Evolutionary conservation across 495 filamentous ascomycete genomes (phyloP).

Genomic region (Cercophora newfieldiana): DNA sequence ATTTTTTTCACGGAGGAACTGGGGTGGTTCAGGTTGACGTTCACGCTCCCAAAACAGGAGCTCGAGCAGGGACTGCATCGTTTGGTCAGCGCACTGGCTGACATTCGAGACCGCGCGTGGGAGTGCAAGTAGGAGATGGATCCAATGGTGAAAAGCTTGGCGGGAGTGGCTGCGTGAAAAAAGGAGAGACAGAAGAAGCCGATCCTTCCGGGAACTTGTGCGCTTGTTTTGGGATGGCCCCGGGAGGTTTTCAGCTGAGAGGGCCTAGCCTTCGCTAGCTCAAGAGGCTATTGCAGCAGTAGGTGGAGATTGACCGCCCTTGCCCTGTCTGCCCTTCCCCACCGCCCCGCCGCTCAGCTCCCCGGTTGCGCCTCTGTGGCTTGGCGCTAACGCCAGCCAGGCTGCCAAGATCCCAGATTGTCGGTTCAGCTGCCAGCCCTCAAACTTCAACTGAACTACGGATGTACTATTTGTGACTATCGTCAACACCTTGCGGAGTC

Average conservation of each 20-base stretch:
- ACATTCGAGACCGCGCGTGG: not conserved
- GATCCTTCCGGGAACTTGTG: not conserved
- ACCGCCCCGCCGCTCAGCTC: no score
- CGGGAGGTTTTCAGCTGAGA: not conserved
- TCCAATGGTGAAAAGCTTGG: not conserved
- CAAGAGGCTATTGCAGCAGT: no score
- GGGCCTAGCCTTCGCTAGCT: not conserved
- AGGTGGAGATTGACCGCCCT: no score
- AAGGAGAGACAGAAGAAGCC: not conserved
- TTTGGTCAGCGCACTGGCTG: not conserved
- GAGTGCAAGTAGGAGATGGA: not conserved
- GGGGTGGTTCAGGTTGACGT: slow-evolving; percentile 57
- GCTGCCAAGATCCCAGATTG: not conserved
- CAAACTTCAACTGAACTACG: not conserved
- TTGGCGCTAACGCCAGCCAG: not conserved
- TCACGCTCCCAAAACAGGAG: slow-evolving; percentile 37
- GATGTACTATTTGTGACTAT: not conserved
- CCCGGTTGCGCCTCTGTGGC: not conserved
- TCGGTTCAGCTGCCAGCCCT: not conserved
- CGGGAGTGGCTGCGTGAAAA: not conserved
- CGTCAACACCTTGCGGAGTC: not conserved
- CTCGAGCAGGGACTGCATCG: slow-evolving; percentile 39
- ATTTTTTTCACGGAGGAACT: slow-evolving; percentile 46
- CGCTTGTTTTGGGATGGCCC: not conserved
- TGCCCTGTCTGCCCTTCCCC: no score